These are phyloP conservation scores for Rubus parviflorus DNA, from an alignment of 306 rosid species.

Conservation along the genomic window DNA sequence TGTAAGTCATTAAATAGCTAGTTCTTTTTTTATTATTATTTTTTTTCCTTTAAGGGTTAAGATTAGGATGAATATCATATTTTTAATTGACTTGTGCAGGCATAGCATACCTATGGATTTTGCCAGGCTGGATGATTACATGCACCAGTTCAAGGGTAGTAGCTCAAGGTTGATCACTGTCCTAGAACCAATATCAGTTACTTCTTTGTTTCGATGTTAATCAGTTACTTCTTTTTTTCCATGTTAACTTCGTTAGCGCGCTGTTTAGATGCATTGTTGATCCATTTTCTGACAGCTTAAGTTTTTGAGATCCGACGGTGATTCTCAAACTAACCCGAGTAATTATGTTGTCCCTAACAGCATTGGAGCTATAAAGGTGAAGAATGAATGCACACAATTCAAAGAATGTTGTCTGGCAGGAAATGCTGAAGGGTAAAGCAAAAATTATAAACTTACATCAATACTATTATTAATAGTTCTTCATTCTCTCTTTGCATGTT, in stretches of 20 bases:
- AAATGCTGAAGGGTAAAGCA: slow-evolving; percentile 59
- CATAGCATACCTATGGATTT: slow-evolving; percentile 44
- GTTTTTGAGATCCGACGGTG: not conserved
- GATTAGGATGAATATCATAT: not conserved
- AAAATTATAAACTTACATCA: not conserved
- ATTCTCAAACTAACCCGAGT: not conserved
- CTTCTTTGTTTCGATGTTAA: too few relatives aligned
- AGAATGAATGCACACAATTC: slow-evolving; percentile 53
- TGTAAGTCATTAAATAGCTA: slow-evolving; percentile 40
- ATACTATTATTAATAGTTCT: not conserved
- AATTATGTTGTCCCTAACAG: slow-evolving; percentile 27
- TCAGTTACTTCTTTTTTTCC: not conserved
- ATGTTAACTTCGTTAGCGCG: not conserved
- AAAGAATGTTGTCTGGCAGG: slow-evolving; percentile 59
- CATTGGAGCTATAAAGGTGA: slow-evolving; percentile 83
- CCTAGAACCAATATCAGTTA: not conserved
- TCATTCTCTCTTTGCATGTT: not conserved
- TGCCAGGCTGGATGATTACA: slow-evolving; percentile 49
- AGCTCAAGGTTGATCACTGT: slow-evolving; percentile 54
- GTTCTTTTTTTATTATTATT: not conserved
- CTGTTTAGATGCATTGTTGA: not conserved
- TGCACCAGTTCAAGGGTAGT: slow-evolving; percentile 89
- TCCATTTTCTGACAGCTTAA: not conserved
- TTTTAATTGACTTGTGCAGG: slow-evolving; percentile 31
- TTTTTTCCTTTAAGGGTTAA: not conserved